A percentile compares a stretch with the other conserved stretches of the same genome.
Conservation (phyloP, 1,284 basidiomycete genomes). For the Ganoderma resinaceum region DNA sequence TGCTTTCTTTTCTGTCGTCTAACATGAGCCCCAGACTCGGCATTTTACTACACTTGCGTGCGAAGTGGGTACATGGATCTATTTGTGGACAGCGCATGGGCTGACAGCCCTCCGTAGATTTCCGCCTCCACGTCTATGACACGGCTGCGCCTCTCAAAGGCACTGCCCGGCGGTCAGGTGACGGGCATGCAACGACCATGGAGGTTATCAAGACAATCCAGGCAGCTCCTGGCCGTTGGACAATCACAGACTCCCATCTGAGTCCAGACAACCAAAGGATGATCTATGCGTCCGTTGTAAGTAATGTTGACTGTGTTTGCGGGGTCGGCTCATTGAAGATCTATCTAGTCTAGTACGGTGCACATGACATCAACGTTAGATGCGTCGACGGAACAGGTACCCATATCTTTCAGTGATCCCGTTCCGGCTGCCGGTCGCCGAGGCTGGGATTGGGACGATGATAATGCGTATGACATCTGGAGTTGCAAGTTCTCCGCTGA, state of each 20-base stretch:
- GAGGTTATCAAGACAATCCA: constrained; percentile 81
- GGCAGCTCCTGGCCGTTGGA: constrained; percentile 84
- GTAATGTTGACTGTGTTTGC: constrained; percentile 27
- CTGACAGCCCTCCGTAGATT: constrained; percentile 58
- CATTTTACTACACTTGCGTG: constrained; percentile 84
- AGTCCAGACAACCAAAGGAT: constrained; percentile 93
- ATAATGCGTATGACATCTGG: constrained; percentile 81
- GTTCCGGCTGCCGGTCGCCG: constrained; percentile 40
- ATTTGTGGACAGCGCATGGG: not conserved
- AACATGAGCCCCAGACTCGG: constrained; percentile 60
- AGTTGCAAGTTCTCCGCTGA: constrained; percentile 96
- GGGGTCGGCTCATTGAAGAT: not conserved
- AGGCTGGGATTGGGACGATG: constrained; percentile 43
- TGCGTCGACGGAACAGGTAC: constrained; percentile 70
- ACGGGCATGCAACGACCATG: constrained; percentile 70
- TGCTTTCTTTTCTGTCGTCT: constrained; percentile 34
- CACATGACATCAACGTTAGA: constrained; percentile 89
- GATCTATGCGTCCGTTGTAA: constrained; percentile 90
- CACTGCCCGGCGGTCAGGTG: constrained; percentile 35
- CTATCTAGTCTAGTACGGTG: constrained; percentile 69
- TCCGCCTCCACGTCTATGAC: constrained; percentile 88
- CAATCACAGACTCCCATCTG: constrained; percentile 94
- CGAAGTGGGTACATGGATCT: constrained; percentile 58
- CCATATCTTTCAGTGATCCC: constrained; percentile 74
- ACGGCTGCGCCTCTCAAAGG: constrained; percentile 58